Evolutionary conservation across 257 asterid genomes (phyloP), one percentile per base, ranked within the genome.

Genomic region (Nicotiana tabacum): DNA sequence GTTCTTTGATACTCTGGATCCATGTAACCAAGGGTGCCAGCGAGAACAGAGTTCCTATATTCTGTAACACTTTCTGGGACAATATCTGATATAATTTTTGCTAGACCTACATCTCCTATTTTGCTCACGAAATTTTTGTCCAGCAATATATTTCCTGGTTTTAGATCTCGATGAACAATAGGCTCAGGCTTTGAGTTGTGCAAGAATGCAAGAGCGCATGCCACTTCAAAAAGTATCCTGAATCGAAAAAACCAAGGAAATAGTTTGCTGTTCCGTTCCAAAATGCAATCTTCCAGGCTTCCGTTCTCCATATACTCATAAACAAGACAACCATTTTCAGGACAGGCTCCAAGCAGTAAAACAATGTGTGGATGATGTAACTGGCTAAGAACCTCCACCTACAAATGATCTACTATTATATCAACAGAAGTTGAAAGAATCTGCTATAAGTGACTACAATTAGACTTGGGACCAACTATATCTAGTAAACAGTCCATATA

Each of bases 1-100:
- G 98, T 95, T 84, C 96, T 88, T 81, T 87, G 97, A 85, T 95
- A 95, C 84, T 95, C 98, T 1, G 98, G 98, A 88, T 95, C 98
- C 92, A 95, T 91, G 89, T 95, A 95, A 84, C 79, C 88, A 12
- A 95, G 72, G 24, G 99, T 93, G 61, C 98, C 99, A 29, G 98
- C 97, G 58, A 95, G 76, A 78, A 93, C 77, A 60, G 98, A 91
- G 85, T 92, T 92, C 82, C 90, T 79, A 57, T 93, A 93, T 82
- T 90, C 98, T 2, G 99, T 93, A 72, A 93, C 67, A 81, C 85
- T 85, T 77, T 95, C 99, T n/a, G 99, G 98, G 60, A 83, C 93
- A 32, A 86, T 82, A 60, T 92, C 91, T 18, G 90, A 90, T 9
- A 93, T 86, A 39, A 93, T 84, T 62, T 92, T 95, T 37, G 99